Conservation (phyloP, 768 basidiomycete species). For the Russula lepida region DNA sequence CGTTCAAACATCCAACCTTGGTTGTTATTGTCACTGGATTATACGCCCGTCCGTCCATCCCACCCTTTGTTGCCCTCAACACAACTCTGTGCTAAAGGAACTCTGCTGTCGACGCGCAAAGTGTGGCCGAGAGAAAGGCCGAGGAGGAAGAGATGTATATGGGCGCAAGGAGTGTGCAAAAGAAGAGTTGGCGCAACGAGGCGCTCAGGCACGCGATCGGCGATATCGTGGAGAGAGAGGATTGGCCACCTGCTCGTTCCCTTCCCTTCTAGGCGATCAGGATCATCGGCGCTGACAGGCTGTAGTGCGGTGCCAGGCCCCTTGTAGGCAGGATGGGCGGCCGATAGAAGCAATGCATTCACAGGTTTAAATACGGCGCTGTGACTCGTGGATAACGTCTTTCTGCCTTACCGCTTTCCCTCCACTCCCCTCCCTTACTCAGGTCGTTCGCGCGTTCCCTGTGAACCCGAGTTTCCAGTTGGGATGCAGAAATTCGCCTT, state of each 20-base stretch:
- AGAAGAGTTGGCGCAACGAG: neutral
- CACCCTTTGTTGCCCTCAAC: neutral
- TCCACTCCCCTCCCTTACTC: neutral
- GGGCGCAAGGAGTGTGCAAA: neutral
- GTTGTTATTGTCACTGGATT: too few relatives aligned
- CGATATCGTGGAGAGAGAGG: neutral
- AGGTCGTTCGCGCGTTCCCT: neutral
- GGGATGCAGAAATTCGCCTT: constrained; percentile 2
- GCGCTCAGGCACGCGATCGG: neutral
- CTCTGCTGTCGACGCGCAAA: neutral
- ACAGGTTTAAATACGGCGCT: neutral
- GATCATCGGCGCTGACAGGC: neutral
- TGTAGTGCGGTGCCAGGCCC: neutral
- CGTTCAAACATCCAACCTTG: too few relatives aligned
- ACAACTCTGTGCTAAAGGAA: neutral
- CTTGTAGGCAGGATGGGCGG: neutral
- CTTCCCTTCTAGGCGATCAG: neutral
- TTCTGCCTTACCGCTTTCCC: neutral
- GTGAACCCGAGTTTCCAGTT: neutral
- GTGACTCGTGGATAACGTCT: neutral
- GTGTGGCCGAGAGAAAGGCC: neutral
- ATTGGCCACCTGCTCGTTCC: neutral
- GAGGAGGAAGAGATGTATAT: neutral
- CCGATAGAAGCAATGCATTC: neutral
- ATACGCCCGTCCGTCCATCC: neutral